phyloP scores from a whole-genome alignment of 2,329 filamentous ascomycete species.

The Pyricularia grisea region DNA sequence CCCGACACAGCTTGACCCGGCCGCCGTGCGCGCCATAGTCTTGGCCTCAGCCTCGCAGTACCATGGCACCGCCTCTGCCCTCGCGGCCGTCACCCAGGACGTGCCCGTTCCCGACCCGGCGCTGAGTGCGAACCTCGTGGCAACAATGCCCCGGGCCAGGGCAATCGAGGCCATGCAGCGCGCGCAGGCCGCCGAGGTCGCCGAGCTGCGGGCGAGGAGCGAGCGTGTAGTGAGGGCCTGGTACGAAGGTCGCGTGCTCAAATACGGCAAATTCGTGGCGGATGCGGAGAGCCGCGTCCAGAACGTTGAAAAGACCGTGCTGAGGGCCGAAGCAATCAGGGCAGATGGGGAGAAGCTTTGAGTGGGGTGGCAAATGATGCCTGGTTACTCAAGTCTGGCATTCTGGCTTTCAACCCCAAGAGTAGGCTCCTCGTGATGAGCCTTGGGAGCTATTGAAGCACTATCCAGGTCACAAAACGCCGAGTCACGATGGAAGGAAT shows the following conservation, averaged over 20 bases:
- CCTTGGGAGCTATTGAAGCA: neutral
- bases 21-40: conserved; percentile 44
- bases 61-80: conserved; percentile 44
- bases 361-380: neutral
- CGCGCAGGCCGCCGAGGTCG: conserved; percentile 52
- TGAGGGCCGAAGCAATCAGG: conserved; percentile 43
- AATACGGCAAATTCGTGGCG: conserved; percentile 58
- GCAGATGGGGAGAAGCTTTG: conserved; percentile 25
- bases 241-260: conserved; percentile 65
- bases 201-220: conserved; percentile 53
- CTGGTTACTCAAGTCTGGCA: neutral
- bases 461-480: neutral
- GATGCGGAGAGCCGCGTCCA: conserved; percentile 61
- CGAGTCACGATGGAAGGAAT: neutral
- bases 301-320: conserved; percentile 54
- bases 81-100: conserved; percentile 44
- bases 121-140: conserved; percentile 45
- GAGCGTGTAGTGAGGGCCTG: conserved; percentile 55
- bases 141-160: conserved; percentile 50
- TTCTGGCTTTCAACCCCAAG: neutral
- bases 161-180: conserved; percentile 50
- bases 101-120: conserved; percentile 46
- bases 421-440: neutral
- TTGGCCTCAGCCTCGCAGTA: conserved; percentile 47
- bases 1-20: conserved; percentile 39